Evolutionary conservation across 2,329 filamentous ascomycete species (phyloP).

Genomic region (Clarireedia sp.): DNA sequence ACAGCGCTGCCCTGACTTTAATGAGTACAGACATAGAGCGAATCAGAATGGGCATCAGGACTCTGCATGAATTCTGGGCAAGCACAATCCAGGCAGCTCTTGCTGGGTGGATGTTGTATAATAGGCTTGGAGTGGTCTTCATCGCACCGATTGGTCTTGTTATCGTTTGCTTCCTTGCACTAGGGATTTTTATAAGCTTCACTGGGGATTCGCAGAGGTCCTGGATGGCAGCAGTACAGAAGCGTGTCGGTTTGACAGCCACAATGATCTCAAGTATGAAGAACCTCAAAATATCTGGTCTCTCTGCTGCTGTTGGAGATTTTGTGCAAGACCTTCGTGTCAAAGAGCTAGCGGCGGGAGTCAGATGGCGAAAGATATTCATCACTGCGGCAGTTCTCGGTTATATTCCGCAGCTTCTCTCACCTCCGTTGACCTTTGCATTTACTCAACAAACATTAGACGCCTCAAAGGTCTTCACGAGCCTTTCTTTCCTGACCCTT

Average conservation of each 20-base stretch:
- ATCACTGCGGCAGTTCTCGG: conserved; percentile 13
- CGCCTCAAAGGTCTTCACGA: conserved; percentile 14
- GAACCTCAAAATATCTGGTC: conserved; percentile 33
- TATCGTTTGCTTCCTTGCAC: conserved; percentile 28
- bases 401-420: conserved; percentile 12
- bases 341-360: conserved; percentile 28
- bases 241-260: conserved; percentile 11
- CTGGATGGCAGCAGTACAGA: conserved; percentile 13
- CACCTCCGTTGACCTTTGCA: conserved; percentile 15
- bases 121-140: conserved; percentile 16
- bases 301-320: conserved; percentile 26
- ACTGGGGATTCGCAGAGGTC: conserved; percentile 15
- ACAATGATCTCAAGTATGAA: conserved; percentile 34
- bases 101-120: conserved; percentile 29
- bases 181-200: conserved; percentile 15
- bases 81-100: conserved; percentile 28
- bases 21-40: conserved; percentile 24
- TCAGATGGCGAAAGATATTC: conserved; percentile 20
- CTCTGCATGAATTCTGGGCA: neutral
- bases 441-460: conserved; percentile 14
- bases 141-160: conserved; percentile 37
- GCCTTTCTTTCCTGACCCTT: conserved; percentile 16
- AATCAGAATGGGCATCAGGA: neutral
- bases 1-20: conserved; percentile 18
- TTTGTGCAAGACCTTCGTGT: conserved; percentile 31